phyloP scores from a whole-genome alignment of 345 rosid species.

The Sonneratia alba region DNA sequence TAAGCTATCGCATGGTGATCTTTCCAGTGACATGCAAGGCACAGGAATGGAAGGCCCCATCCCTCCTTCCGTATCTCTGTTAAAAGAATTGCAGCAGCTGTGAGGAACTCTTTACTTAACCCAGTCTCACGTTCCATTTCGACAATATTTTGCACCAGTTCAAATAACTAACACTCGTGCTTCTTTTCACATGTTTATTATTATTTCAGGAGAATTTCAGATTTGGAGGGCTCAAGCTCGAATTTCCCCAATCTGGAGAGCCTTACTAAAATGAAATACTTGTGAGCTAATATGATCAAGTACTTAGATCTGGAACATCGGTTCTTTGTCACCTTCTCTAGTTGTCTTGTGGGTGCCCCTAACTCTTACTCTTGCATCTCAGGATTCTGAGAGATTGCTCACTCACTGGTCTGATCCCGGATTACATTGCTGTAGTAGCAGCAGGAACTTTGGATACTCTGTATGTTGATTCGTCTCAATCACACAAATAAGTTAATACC shows the following conservation, averaged over 20 bases:
- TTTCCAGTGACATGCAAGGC: conserved; percentile 64
- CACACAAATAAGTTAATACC: not conserved
- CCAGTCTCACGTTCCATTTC: not conserved
- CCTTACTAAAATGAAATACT: conserved; percentile 7
- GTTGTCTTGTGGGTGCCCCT: not conserved
- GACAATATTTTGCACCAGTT: no score
- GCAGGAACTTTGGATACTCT: not conserved
- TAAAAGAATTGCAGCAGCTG: conserved; percentile 43
- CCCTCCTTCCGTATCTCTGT: conserved; percentile 45
- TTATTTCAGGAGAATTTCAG: conserved; percentile 49
- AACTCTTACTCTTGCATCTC: conserved; percentile 4
- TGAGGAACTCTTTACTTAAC: conserved; percentile 21
- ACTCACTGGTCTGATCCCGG: conserved; percentile 40
- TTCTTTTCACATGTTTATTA: not conserved
- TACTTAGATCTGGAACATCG: not conserved
- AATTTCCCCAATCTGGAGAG: conserved; percentile 42
- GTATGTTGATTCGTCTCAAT: not conserved
- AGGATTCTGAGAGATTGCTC: conserved; percentile 62
- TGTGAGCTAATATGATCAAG: conserved; percentile 36
- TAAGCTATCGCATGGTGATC: not conserved
- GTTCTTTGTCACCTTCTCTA: not conserved
- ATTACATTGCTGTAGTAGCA: conserved; percentile 24
- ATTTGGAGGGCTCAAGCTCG: conserved; percentile 43
- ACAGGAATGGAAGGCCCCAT: conserved; percentile 82
- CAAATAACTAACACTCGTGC: not conserved